Base-by-base conservation (phyloP, 352 stramenopile genomes). In the Phytophthora sansomeana region DNA sequence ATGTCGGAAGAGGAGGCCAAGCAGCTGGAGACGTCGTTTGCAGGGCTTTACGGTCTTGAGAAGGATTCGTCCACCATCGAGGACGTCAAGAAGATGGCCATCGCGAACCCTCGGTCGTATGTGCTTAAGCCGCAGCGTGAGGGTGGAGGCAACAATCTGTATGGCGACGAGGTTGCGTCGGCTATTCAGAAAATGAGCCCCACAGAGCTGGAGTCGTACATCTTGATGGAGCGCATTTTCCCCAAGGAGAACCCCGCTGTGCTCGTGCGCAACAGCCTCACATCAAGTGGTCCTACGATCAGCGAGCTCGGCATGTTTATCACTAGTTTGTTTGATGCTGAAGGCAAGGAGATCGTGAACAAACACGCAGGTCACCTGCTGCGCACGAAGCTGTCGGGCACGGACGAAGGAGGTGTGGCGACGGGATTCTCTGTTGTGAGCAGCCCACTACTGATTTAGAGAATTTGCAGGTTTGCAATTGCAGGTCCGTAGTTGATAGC, bases 121-220 rank as follows among this genome's bases (percentile, higher is more conserved):
- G 97, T 99, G 14, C 73, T 99, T 24, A 99, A 99, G 83, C 97
- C 97, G 4, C 97, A 99, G 83, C 94, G 97, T 24, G 97, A 99
- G 75, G 97, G 97, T 19, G 97, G 97, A 55, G 97, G 97, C 26
- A 99, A 99, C 77, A 99, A 99, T 62, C 80, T 98, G 47, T 99
- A 99, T 69, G 97, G 96, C 10, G 78, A 97, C 17, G 81, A 98
- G 19, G 80, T 99, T 17, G 83, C 84, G 10, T 44, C 83, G 4
- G 94, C 93, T 19, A 85, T 99, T 32, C 57, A 85, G 63, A 87
- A 63, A 33, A 87, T 96, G 75, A 87, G 69, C 1, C 71, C 76
- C 0, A 65, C 81, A 3, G 90, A 97, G 54, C 79, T 95, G 19
- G 89, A 91, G 59, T 92, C 87, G 39, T 95, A 89, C 75, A 99